Conservation (phyloP, 1,284 basidiomycete genomes). For the Rhodofomes roseus region DNA sequence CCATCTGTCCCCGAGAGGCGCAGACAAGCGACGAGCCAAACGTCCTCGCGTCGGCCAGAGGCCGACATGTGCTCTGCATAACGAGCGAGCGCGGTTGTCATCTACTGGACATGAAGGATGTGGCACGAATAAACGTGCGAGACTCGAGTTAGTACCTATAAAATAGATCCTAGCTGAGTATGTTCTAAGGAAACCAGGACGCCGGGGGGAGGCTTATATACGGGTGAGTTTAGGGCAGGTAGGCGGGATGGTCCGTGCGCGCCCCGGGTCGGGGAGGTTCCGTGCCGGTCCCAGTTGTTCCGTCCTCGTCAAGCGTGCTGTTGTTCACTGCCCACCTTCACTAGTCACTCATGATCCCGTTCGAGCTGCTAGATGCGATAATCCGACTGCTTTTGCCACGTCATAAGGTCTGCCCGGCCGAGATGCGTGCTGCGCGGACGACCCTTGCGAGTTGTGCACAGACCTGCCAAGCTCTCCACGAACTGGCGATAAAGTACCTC, state of each 20-base stretch:
- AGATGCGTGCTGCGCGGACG: too few species aligned
- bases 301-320: too few species aligned
- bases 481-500: too few species aligned
- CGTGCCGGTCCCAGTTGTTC: not conserved
- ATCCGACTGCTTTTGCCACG: too few species aligned
- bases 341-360: too few species aligned
- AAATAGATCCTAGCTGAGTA: slow-evolving; percentile 88
- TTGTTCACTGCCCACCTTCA: too few species aligned
- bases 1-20: slow-evolving; percentile 1
- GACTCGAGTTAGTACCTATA: slow-evolving; percentile 87
- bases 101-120: slow-evolving; percentile 79
- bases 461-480: too few species aligned
- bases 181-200: slow-evolving; percentile 56
- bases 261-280: not conserved
- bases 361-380: too few species aligned
- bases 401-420: too few species aligned
- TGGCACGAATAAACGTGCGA: slow-evolving; percentile 85
- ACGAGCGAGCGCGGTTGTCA: slow-evolving; percentile 71
- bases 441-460: too few species aligned
- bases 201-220: slow-evolving; percentile 36
- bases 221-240: slow-evolving; percentile 25
- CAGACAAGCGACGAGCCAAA: slow-evolving; percentile 43
- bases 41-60: slow-evolving; percentile 63
- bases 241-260: slow-evolving; percentile 14
- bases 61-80: slow-evolving; percentile 69